A percentile compares a stretch with the other conserved stretches of the same genome.
These are phyloP conservation scores for Tylopilus balloui DNA, from an alignment of 768 basidiomycete species.

Conservation along the genomic window DNA sequence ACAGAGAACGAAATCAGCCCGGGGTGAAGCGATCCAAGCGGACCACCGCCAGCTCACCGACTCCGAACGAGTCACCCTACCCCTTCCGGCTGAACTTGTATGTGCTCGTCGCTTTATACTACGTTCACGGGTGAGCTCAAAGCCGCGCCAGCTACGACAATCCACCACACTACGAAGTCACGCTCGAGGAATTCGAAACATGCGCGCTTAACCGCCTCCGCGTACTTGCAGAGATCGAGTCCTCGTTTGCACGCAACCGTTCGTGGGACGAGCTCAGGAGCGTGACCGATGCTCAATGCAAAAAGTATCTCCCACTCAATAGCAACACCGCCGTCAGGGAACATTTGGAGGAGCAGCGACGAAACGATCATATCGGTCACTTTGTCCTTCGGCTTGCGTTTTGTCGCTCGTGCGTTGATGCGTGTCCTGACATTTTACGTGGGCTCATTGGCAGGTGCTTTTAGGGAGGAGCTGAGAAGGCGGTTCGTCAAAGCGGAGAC, in stretches of 20 bases:
- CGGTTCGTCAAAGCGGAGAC: conserved; percentile 89
- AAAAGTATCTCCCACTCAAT: conserved; percentile 72
- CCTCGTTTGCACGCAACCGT: conserved; percentile 79
- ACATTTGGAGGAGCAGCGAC: conserved; percentile 59
- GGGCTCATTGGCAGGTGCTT: not conserved
- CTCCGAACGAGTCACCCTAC: conserved; percentile 35
- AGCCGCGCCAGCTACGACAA: conserved; percentile 65
- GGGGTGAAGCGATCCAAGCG: conserved; percentile 1
- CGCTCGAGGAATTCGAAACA: conserved; percentile 92
- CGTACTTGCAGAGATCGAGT: conserved; percentile 86
- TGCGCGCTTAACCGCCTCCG: conserved; percentile 85
- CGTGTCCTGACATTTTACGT: not conserved
- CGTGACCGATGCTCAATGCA: conserved; percentile 59
- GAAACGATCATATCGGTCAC: conserved; percentile 85
- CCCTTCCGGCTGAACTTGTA: conserved; percentile 80
- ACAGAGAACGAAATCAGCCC: conserved; percentile 8
- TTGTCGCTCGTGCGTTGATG: conserved; percentile 80
- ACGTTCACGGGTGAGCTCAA: conserved; percentile 4
- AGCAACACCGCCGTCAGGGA: conserved; percentile 46
- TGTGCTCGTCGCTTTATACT: conserved; percentile 18
- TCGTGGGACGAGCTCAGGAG: conserved; percentile 71
- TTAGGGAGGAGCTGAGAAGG: conserved; percentile 82
- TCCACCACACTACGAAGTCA: conserved; percentile 84
- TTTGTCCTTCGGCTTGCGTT: conserved; percentile 93
- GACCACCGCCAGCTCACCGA: not conserved